These are phyloP conservation scores for Lodderomyces pseudojiufengensis DNA, from an alignment of 1,139 yeast genomes.

Conservation along the genomic window DNA sequence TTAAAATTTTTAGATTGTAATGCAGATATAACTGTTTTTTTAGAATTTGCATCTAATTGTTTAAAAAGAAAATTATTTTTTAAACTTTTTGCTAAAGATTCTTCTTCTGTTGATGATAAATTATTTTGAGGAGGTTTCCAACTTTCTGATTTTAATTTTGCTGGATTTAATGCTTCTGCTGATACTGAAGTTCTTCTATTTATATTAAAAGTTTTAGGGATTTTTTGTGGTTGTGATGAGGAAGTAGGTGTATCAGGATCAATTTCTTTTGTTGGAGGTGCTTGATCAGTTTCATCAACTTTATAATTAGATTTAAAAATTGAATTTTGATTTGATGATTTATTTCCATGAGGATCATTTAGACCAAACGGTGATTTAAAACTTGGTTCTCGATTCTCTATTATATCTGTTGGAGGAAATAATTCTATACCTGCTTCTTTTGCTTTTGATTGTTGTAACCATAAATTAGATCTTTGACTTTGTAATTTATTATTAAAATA, in stretches of 20 bases:
- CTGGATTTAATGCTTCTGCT: conserved; percentile 71
- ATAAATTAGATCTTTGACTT: conserved; percentile 54
- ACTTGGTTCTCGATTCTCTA: conserved; percentile 41
- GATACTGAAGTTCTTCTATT: conserved; percentile 84
- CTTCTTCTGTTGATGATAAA: conserved; percentile 60
- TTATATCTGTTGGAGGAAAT: conserved; percentile 33
- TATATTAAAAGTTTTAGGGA: conserved; percentile 66
- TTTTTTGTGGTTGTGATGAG: conserved; percentile 13
- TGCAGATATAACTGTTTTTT: conserved; percentile 76
- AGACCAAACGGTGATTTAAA: conserved; percentile 62
- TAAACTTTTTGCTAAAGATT: conserved; percentile 66
- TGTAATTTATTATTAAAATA: conserved; percentile 62
- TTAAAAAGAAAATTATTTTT: conserved; percentile 78
- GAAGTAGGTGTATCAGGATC: conserved; percentile 18
- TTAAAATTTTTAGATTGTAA: conserved; percentile 65
- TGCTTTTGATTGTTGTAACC: conserved; percentile 52
- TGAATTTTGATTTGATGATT: conserved; percentile 9
- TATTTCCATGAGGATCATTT: conserved; percentile 49
- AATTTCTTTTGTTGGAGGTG: conserved; percentile 10
- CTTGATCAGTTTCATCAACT: conserved; percentile 28
- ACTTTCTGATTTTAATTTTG: conserved; percentile 50
- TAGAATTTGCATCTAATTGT: conserved; percentile 70
- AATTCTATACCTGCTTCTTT: conserved; percentile 50
- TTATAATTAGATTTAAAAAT: conserved; percentile 46
- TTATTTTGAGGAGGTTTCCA: conserved; percentile 76